These are phyloP conservation scores for Melanomma pulvis-pyrius DNA, from an alignment of 495 filamentous ascomycete genomes.

Conservation along the genomic window DNA sequence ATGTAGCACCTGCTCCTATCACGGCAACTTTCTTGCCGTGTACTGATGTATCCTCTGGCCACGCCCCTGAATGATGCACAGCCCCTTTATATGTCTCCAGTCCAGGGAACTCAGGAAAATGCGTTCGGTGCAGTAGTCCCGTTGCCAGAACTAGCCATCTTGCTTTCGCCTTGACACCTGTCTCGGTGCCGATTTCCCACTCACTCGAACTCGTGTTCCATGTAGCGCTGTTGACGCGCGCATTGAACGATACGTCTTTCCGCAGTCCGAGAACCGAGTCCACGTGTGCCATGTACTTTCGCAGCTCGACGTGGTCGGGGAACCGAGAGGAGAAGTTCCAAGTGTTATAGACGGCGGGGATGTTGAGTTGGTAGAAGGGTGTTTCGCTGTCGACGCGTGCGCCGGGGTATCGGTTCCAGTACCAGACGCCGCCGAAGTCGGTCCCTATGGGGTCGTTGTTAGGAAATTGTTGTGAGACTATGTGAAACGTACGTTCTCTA, in stretches of 20 bases:
- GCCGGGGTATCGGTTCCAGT: slow-evolving; percentile 60
- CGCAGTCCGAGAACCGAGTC: slow-evolving; percentile 37
- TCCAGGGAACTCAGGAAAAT: slow-evolving; percentile 25
- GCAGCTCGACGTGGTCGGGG: slow-evolving; percentile 36
- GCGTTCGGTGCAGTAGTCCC: slow-evolving; percentile 9
- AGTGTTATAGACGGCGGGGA: slow-evolving; percentile 35
- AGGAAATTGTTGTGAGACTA: neutral
- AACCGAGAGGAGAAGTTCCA: slow-evolving; percentile 38
- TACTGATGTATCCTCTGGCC: slow-evolving; percentile 19
- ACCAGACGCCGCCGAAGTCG: slow-evolving; percentile 58
- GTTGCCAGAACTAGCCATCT: slow-evolving; percentile 30
- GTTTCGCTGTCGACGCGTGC: slow-evolving; percentile 42
- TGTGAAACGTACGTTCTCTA: neutral
- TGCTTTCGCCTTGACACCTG: slow-evolving; percentile 12
- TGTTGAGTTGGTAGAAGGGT: slow-evolving; percentile 37
- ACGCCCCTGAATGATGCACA: slow-evolving; percentile 22
- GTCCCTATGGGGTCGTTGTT: slow-evolving; percentile 34
- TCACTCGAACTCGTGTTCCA: slow-evolving; percentile 31
- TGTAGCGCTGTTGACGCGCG: slow-evolving; percentile 31
- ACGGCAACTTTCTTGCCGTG: slow-evolving; percentile 36
- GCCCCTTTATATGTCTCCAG: slow-evolving; percentile 18
- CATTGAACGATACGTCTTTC: slow-evolving; percentile 36
- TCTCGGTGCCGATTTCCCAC: slow-evolving; percentile 37
- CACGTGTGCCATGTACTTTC: slow-evolving; percentile 42
- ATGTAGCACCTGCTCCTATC: slow-evolving; percentile 35